Evolutionary conservation across 768 basidiomycete genomes (phyloP).

Genomic region (Psilocybe sp.): DNA sequence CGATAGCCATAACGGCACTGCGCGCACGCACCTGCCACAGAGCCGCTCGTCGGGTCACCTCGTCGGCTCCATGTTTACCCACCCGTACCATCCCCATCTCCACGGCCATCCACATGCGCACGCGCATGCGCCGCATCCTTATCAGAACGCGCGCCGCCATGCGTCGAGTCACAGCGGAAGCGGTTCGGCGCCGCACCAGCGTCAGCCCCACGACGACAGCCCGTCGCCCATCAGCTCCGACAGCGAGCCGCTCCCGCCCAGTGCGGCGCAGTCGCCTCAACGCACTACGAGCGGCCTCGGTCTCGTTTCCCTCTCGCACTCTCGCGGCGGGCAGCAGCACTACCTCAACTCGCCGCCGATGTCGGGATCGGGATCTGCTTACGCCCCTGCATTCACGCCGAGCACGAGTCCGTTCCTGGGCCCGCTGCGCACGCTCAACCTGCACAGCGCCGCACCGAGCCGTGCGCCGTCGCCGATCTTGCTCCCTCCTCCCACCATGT

Average conservation of each 20-base stretch:
- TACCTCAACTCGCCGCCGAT: conserved; percentile 29
- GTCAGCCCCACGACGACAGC: conserved; percentile 49
- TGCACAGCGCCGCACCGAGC: conserved; percentile 67
- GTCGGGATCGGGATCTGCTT: conserved; percentile 22
- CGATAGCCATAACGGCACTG: no score
- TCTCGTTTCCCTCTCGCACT: conserved; percentile 12
- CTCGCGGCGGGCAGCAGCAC: conserved; percentile 26
- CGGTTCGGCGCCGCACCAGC: conserved; percentile 10
- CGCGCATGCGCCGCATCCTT: conserved; percentile 1
- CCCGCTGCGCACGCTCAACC: conserved; percentile 70
- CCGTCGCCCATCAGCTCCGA: conserved; percentile 73
- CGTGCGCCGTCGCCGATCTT: conserved; percentile 72
- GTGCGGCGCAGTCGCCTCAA: conserved; percentile 29
- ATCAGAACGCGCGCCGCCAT: not conserved
- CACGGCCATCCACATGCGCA: conserved; percentile 28
- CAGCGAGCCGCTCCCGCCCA: conserved; percentile 44
- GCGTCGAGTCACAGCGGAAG: no score
- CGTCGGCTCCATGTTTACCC: conserved; percentile 30
- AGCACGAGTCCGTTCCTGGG: conserved; percentile 81
- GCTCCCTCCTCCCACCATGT: conserved; percentile 46
- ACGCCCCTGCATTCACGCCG: conserved; percentile 53
- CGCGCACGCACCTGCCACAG: conserved; percentile 15
- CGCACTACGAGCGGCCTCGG: conserved; percentile 28
- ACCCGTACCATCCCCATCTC: conserved; percentile 43
- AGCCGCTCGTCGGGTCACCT: conserved; percentile 42